Conservation (phyloP, 345 rosid genomes). For the Litchi chinensis region DNA sequence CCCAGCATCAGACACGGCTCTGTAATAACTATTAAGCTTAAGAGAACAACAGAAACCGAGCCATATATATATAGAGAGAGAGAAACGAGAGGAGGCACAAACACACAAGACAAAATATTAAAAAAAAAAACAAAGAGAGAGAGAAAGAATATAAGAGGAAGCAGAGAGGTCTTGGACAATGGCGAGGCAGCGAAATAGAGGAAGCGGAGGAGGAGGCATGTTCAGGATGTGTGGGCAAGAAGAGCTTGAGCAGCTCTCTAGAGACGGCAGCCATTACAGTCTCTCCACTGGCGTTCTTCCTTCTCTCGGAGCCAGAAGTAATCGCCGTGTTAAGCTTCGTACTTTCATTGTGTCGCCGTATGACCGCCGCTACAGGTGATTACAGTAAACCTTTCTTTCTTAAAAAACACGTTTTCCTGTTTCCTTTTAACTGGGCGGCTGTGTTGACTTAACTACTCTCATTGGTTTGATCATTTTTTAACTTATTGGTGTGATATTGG, state of each 20-base stretch:
- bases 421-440: not conserved
- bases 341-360: conserved; percentile 71
- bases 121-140: too few relatives aligned
- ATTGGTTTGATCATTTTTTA: not conserved
- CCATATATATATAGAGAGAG: not conserved
- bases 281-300: conserved; percentile 84
- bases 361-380: conserved; percentile 79
- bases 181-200: conserved; percentile 25
- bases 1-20: too few relatives aligned
- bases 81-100: too few relatives aligned
- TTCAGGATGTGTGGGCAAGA: conserved; percentile 56
- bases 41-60: too few relatives aligned
- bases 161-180: conserved; percentile 11
- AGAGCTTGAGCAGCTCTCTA: conserved; percentile 74
- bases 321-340: conserved; percentile 68
- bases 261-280: conserved; percentile 88
- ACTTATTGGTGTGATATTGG: not conserved
- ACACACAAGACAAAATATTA: not conserved
- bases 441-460: conserved; percentile 7
- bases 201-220: conserved; percentile 27
- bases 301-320: conserved; percentile 88
- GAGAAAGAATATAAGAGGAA: not conserved
- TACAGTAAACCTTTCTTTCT: not conserved
- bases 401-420: not conserved
- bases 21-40: too few relatives aligned